Percentiles rank a stretch among this genome's conserved stretches.
These are phyloP conservation scores for Pascua guehoae DNA, from an alignment of 1,284 basidiomycete genomes.

Conservation along the genomic window DNA sequence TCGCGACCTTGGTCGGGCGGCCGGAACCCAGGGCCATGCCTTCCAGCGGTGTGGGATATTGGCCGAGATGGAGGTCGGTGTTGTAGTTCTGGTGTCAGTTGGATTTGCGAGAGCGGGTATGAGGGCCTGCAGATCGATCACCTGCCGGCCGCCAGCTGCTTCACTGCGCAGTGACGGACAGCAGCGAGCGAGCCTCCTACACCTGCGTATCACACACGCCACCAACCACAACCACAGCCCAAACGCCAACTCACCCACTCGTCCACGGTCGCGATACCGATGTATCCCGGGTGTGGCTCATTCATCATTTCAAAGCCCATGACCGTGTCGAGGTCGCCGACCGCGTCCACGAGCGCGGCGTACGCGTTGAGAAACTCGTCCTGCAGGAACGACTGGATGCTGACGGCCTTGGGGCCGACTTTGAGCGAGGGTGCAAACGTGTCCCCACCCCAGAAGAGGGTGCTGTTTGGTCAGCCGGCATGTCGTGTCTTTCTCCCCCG, in stretches of 20 bases:
- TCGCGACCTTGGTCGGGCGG: constrained; percentile 65
- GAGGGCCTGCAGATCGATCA: too few species aligned
- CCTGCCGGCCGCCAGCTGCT: too few species aligned
- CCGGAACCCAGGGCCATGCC: constrained; percentile 80
- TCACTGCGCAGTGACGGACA: too few species aligned
- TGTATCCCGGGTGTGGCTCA: constrained; percentile 91
- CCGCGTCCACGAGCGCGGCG: constrained; percentile 62
- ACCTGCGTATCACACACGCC: too few species aligned
- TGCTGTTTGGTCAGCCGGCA: constrained; percentile 43
- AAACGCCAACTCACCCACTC: constrained; percentile 56
- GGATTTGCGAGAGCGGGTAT: neutral
- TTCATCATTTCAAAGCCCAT: constrained; percentile 95
- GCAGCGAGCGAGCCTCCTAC: too few species aligned
- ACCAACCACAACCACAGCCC: too few species aligned
- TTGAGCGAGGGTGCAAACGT: constrained; percentile 72
- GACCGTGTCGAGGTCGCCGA: constrained; percentile 73
- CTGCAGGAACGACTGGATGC: constrained; percentile 81
- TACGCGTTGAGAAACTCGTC: constrained; percentile 75
- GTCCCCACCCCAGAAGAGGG: constrained; percentile 86
- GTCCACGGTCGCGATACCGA: constrained; percentile 76
- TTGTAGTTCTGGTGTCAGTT: constrained; percentile 63
- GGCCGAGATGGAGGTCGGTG: constrained; percentile 84
- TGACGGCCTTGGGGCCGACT: constrained; percentile 56
- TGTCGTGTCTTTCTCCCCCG: neutral
- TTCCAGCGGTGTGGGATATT: constrained; percentile 75